phyloP scores from a whole-genome alignment of 2,329 filamentous ascomycete species.

The Botrytis porri region DNA sequence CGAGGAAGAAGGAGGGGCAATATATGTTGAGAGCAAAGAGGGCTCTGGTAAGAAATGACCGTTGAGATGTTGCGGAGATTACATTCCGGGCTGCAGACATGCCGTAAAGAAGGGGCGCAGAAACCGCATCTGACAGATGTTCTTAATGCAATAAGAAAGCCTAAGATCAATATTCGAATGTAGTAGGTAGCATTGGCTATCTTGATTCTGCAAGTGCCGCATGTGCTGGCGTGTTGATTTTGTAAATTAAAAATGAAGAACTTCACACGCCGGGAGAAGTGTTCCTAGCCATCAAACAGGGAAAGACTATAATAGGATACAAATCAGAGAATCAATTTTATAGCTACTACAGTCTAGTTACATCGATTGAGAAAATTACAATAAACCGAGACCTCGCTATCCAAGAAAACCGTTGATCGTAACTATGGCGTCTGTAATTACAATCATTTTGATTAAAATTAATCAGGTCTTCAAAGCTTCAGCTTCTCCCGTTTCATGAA shows the following conservation, averaged over 20 bases:
- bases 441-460: not conserved
- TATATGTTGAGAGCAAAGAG: not conserved
- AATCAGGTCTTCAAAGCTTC: not conserved
- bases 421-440: not conserved
- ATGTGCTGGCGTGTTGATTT: not conserved
- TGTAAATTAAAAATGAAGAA: not conserved
- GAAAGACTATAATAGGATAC: not conserved
- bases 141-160: not conserved
- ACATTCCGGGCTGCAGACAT: not conserved
- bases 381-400: not conserved
- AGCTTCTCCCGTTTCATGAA: not conserved
- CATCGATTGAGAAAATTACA: too few relatives aligned
- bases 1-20: too few relatives aligned
- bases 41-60: not conserved
- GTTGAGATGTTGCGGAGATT: not conserved
- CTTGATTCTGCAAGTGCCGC: not conserved
- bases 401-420: not conserved
- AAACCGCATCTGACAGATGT: not conserved
- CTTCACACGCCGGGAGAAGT: not conserved
- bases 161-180: not conserved
- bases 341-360: not conserved
- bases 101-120: not conserved
- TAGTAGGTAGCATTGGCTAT: not conserved
- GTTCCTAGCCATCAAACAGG: not conserved
- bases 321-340: not conserved